Base-by-base conservation (phyloP, 768 basidiomycete species). In the Termitomyces sp. region DNA sequence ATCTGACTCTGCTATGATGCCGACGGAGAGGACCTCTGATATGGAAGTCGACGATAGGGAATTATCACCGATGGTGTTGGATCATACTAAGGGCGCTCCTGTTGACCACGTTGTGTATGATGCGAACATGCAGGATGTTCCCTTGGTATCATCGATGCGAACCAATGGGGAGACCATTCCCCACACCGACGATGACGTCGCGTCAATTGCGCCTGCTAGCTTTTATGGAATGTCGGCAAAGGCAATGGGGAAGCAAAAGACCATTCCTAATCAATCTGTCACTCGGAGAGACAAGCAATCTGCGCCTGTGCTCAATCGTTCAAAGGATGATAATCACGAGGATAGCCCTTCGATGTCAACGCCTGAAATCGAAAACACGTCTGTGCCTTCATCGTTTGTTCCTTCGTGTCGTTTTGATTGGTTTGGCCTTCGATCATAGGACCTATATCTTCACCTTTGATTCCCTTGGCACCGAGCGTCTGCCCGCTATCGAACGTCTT, bases 361-460 rank as follows among this genome's bases (percentile, higher is more conserved):
- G 23, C 44, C 55, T 6, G 19, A 25, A 23, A n/a, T 35, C 11
- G 43, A 56, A 55, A 23, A 25, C 7, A 48, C 25, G 61, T 60
- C 23, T 27, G 55, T 56, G 11, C 6, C 17, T 16, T 30, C 7
- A 14, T 12, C 19, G 11, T 16, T 34, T 11, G n/a, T 6, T 49
- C 34, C 23, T 59, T 64, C 32, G 10, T 28, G 52, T 56, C 14
- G 14, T 54, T n/a, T 45, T 47, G 28, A 37, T 55, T 34, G n/a
- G 32, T 34, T 12, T 34, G 32, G 11, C 10, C 11, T 51, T 54
- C 27, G 41, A 21, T 32, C 50, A 5, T 65, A 93, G 91, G 56
- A 85, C 91, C 6, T 84, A 83, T 60, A 86, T 99, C 34, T 86
- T 94, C 67, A 92, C 86, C 0, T 81, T 99, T 54, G 97, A 99